Evolutionary conservation across 2,329 filamentous ascomycete genomes (phyloP), one percentile per base, ranked within the genome.

Genomic region (Capronia coronata): DNA sequence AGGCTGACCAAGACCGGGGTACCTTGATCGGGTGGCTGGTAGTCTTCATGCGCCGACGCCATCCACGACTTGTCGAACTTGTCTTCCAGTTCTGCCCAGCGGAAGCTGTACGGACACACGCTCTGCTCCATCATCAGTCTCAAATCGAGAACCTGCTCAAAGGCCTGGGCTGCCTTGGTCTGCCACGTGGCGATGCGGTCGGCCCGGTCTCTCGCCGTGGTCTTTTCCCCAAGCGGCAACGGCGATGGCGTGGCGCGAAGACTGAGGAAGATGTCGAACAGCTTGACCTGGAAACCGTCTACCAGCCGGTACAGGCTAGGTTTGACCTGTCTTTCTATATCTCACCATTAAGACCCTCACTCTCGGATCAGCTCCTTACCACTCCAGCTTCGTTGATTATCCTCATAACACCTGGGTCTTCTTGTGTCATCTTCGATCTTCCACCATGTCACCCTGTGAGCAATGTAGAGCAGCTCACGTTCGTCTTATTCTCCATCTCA

Each of bases 1-100:
- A 34, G 40, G 23, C 6, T 47, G 10, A 29, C 25, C 21, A 11
- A 32, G 29, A 35, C 48, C 18, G 13, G 25, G 11, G 5, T 21
- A 32, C 32, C 37, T 2, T 13, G 18, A 1, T 2, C 8, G 1
- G 39, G 13, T 19, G 11, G n/a, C n/a, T 10, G 4, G 22, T 43
- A 23, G 13, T 13, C 10, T 13, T 16, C 22, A 21, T 48, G 44
- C 2, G 23, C 47, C 6, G 41, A 19, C 11, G 43, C 23, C 49
- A 51, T 48, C 39, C 39, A 44, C 6, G 43, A 13, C 5, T n/a
- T 19, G 19, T 51, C 44, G 14, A 44, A 51, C 2, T 4, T 4
- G 1, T 32, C 7, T 13, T 25, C 44, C 13, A 18, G 14, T 7
- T 9, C 11, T 5, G 16, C 34, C 34, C 34, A 37, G 8, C 34